Evolutionary conservation across 1,139 yeast genomes (phyloP).

Genomic region (Sugiyamaella novakii): DNA sequence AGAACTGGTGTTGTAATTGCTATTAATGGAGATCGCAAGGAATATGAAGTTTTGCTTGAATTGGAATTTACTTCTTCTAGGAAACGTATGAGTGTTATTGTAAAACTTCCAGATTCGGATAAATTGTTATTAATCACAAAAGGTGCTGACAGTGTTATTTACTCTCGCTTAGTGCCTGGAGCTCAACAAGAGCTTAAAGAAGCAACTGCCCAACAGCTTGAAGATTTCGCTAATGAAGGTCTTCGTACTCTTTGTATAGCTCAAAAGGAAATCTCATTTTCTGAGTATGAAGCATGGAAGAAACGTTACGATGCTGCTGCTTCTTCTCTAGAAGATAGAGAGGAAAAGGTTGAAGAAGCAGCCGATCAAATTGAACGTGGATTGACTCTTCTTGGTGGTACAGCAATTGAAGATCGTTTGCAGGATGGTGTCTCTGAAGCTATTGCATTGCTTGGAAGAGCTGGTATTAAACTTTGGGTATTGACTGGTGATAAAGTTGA

Average conservation of each 20-base stretch:
- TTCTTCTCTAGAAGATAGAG: constrained; percentile 74
- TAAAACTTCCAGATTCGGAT: constrained; percentile 56
- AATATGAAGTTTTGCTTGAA: constrained; percentile 70
- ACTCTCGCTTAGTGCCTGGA: constrained; percentile 52
- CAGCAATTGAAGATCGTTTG: constrained; percentile 92
- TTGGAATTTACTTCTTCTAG: constrained; percentile 88
- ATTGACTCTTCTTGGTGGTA: constrained; percentile 79
- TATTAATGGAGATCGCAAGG: constrained; percentile 69
- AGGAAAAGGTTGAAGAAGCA: constrained; percentile 68
- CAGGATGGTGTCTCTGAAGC: constrained; percentile 96
- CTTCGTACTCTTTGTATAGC: constrained; percentile 92
- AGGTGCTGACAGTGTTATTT: constrained; percentile 94
- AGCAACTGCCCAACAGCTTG: constrained; percentile 77
- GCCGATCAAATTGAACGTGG: constrained; percentile 78
- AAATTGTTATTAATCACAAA: constrained; percentile 68
- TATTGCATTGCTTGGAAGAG: constrained; percentile 74
- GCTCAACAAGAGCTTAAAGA: constrained; percentile 49
- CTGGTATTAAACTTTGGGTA: constrained; percentile 95
- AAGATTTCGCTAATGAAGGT: constrained; percentile 92
- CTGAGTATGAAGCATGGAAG: constrained; percentile 68
- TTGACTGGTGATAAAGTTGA: constrained; percentile 95
- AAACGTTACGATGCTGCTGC: constrained; percentile 67
- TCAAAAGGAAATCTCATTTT: constrained; percentile 66
- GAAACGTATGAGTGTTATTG: constrained; percentile 95
- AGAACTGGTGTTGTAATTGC: constrained; percentile 69